Percentiles rank a stretch among this genome's conserved stretches.
These are phyloP conservation scores for Stephanodiscus triporus DNA, from an alignment of 108 stramenopile genomes.

Conservation along the genomic window DNA sequence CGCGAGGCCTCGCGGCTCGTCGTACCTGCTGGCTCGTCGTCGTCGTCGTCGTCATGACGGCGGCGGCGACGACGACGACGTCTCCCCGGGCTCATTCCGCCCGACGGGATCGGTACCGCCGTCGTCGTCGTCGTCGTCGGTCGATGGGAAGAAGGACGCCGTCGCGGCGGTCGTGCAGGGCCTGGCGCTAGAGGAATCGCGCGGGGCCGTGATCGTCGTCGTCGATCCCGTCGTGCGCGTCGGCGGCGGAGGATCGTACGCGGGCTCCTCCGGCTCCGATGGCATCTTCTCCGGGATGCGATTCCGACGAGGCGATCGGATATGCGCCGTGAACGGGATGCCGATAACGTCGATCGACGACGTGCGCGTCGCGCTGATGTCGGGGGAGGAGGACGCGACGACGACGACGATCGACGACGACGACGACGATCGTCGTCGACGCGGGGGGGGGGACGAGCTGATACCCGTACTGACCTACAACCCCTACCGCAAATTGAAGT, in stretches of 20 bases:
- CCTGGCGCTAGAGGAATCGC: slow-evolving; percentile 19
- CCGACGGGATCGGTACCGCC: too few species aligned
- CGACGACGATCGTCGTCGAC: too few species aligned
- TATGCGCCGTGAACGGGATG: slow-evolving; percentile 34
- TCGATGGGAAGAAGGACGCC: slow-evolving; percentile 15
- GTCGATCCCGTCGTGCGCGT: background rate
- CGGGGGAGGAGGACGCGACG: too few species aligned
- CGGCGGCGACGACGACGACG: too few species aligned
- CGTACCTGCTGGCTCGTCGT: background rate
- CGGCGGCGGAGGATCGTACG: background rate
- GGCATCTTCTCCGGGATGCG: slow-evolving; percentile 24
- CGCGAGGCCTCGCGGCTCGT: background rate
- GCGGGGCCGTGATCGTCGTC: slow-evolving; percentile 11
- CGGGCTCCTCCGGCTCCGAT: background rate
- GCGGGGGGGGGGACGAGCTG: too few species aligned
- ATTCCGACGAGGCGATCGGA: slow-evolving; percentile 23
- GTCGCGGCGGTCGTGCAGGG: slow-evolving; percentile 21
- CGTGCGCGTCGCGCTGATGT: slow-evolving; percentile 10
- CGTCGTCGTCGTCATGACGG: background rate
- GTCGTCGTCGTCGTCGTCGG: slow-evolving; percentile 6
- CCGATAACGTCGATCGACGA: slow-evolving; percentile 12
- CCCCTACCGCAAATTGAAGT: slow-evolving; percentile 51
- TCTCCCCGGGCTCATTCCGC: too few species aligned
- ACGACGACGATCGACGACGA: slow-evolving; percentile 1
- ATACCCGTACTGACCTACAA: slow-evolving; percentile 40